Evolutionary conservation across 2,329 filamentous ascomycete species (phyloP), one percentile per base, ranked within the genome.

Genomic region (Chaetomiaceae sp.): DNA sequence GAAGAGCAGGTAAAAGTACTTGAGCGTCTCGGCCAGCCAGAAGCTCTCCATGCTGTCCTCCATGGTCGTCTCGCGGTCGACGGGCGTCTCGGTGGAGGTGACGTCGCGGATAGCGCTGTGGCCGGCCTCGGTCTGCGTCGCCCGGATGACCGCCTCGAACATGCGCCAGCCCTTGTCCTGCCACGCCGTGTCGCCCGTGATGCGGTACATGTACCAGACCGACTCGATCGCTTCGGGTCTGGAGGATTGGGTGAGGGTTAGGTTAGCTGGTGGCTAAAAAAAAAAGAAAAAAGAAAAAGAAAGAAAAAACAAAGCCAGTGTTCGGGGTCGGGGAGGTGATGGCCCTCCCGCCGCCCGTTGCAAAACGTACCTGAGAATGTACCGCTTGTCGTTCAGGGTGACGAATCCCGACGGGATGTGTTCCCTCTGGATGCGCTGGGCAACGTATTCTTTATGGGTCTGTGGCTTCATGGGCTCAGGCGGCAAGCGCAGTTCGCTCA

Each of bases 1-100:
- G 65, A 87, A 96, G 44, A 95, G 75, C 50, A 96, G 68, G 66
- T 89, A 96, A 59, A 93, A 95, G 65, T 95, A 95, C 73, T 95
- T 96, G 60, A 96, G 73, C 35, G 89, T 96, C 75, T 96, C 90
- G 3, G 87, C 87, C 54, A 89, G 74, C 88, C 90, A 96, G 68
- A 95, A 95, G 63, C 86, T 91, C 71, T 95, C 86, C 87, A 92
- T 91, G 59, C 75, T 73, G 65, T 90, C 80, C 14, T 56, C 44
- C 43, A 40, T 35, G 27, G n/a, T 5, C 14, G 1, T 14, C 14
- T 16, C 21, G 12, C 16, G 31, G 12, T 40, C 25, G 12, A 20
- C 27, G 8, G 44, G 38, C 20, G 9, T n/a, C 4, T 47, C 42
- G n/a, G 46, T 46, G 10, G 40, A 37, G 2, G 56, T 51, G 12